Percentiles rank a stretch among this genome's conserved stretches.
Conservation (phyloP, 768 basidiomycete species). For the Pisolithus sp. region DNA sequence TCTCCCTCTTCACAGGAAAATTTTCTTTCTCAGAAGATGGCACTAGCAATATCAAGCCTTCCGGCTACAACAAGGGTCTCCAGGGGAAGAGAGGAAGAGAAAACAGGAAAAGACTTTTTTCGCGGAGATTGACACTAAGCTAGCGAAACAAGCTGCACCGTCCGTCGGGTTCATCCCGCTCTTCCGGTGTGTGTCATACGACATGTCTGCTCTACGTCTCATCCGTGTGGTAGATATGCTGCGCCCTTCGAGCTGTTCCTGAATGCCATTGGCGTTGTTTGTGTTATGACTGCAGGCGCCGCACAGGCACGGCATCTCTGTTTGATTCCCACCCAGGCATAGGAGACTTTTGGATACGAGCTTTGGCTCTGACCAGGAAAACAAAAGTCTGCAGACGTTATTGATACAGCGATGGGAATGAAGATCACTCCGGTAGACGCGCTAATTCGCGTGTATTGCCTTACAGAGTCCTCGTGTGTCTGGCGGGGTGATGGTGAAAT, state of each 20-base stretch:
- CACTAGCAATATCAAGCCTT: too few relatives aligned
- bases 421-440: too few relatives aligned
- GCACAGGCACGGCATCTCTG: conserved; percentile 50
- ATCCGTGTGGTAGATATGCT: conserved; percentile 48
- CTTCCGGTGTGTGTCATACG: conserved; percentile 37
- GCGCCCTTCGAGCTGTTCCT: conserved; percentile 62
- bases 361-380: too few relatives aligned
- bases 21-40: too few relatives aligned
- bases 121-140: conserved; percentile 9
- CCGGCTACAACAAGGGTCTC: too few relatives aligned
- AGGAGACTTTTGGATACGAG: too few relatives aligned
- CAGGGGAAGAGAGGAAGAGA: conserved; percentile 27
- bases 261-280: conserved; percentile 64
- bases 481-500: too few relatives aligned
- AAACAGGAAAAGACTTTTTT: conserved; percentile 11
- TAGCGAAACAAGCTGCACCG: conserved; percentile 23
- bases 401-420: too few relatives aligned
- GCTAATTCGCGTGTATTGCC: too few relatives aligned
- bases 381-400: too few relatives aligned
- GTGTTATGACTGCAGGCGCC: conserved; percentile 73
- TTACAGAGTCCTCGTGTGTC: too few relatives aligned
- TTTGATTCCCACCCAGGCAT: background rate
- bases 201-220: background rate
- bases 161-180: conserved; percentile 39
- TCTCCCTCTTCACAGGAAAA: too few relatives aligned